phyloP scores from a whole-genome alignment of 208 protist species.

The Naegleria fowleri region DNA sequence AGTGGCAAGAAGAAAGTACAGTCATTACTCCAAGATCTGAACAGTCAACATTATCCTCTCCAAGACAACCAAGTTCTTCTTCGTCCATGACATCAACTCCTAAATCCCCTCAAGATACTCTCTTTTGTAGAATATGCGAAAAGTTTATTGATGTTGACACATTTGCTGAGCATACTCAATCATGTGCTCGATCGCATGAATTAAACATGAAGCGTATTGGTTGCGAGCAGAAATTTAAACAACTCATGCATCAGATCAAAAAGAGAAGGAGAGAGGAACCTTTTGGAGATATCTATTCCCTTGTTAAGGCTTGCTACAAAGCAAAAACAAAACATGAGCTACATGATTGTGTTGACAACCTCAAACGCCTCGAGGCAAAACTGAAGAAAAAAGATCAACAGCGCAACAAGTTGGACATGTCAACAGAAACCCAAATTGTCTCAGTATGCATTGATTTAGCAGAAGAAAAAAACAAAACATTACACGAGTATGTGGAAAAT shows the following conservation, averaged over 20 bases:
- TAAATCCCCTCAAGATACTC: background rate
- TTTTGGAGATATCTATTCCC: background rate
- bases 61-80: background rate
- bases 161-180: conserved; percentile 11
- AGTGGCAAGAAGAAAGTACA: background rate
- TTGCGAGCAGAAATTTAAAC: conserved; percentile 25
- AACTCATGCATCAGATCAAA: background rate
- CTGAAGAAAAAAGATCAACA: background rate
- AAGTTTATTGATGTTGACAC: background rate
- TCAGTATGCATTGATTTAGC: background rate
- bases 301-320: background rate
- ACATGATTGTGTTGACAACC: background rate
- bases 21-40: background rate
- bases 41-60: background rate
- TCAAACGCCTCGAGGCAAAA: background rate
- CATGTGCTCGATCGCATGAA: background rate
- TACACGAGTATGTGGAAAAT: background rate
- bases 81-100: background rate
- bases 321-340: background rate
- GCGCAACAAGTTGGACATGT: background rate
- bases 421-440: background rate
- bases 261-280: background rate
- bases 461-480: background rate
- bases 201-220: background rate
- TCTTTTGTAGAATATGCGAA: conserved; percentile 35